Evolutionary conservation across 345 rosid species (phyloP).

Genomic region (Populus simonii): DNA sequence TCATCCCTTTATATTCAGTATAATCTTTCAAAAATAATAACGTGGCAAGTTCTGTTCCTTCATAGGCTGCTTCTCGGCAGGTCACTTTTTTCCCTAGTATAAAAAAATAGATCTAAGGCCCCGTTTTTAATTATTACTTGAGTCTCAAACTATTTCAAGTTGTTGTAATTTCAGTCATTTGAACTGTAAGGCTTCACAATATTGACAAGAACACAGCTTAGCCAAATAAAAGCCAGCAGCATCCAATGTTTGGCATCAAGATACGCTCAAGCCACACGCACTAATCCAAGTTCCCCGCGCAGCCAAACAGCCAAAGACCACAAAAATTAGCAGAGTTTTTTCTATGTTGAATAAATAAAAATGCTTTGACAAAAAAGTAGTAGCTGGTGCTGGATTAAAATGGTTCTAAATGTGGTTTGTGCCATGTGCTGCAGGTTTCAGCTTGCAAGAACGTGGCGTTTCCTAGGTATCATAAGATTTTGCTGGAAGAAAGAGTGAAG

Average conservation of each 20-base stretch:
- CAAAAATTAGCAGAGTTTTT: neutral
- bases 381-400: neutral
- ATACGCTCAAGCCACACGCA: neutral
- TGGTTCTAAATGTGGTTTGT: neutral
- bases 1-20: too few relatives aligned
- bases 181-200: neutral
- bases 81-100: neutral
- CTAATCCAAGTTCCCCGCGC: neutral
- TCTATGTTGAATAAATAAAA: neutral
- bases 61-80: neutral
- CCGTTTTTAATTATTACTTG: neutral
- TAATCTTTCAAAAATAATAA: too few relatives aligned
- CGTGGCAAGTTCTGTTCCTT: too few relatives aligned
- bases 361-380: neutral
- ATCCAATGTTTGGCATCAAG: neutral
- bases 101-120: neutral
- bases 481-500: conserved; percentile 54
- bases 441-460: conserved; percentile 78
- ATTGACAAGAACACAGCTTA: neutral
- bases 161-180: neutral
- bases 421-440: conserved; percentile 60
- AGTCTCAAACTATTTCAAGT: neutral
- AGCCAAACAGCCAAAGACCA: neutral
- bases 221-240: neutral
- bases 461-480: conserved; percentile 68